Conservation (phyloP, 306 rosid genomes). For the Potentilla sterilis region DNA sequence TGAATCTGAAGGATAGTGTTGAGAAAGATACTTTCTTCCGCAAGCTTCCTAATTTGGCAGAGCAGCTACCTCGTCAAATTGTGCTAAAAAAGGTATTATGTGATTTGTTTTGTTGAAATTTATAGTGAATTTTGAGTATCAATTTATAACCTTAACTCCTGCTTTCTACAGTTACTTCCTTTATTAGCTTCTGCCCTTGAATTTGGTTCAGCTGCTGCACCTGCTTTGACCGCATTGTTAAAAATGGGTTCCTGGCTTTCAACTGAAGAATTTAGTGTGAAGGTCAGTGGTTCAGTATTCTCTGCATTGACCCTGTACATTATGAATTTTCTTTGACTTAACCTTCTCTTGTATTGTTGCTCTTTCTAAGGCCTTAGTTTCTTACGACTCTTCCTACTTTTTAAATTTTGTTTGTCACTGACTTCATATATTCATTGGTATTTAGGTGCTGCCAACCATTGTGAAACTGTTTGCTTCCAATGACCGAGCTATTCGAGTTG, state of each 20-base stretch:
- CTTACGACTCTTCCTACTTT: not conserved
- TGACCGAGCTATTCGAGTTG: conserved; percentile 89
- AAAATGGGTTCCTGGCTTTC: conserved; percentile 98
- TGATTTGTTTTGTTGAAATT: conserved; percentile 14
- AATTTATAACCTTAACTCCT: conserved; percentile 35
- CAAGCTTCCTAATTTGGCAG: conserved; percentile 95
- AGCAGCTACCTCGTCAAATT: conserved; percentile 96
- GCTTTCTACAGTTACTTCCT: conserved; percentile 83
- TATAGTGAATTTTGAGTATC: conserved; percentile 16
- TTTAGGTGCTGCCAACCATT: conserved; percentile 77
- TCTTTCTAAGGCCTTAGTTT: not conserved
- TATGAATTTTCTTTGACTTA: not conserved
- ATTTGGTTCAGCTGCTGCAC: conserved; percentile 99
- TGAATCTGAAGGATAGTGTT: conserved; percentile 91
- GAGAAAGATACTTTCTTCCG: conserved; percentile 99
- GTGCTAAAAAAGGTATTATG: conserved; percentile 76
- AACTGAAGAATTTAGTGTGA: conserved; percentile 71
- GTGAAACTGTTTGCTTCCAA: conserved; percentile 92
- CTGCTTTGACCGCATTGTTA: conserved; percentile 92
- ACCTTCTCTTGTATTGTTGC: conserved; percentile 6
- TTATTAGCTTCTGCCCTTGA: conserved; percentile 97
- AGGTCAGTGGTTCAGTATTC: conserved; percentile 49
- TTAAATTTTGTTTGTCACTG: conserved; percentile 16
- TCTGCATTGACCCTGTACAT: conserved; percentile 6
- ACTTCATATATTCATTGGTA: conserved; percentile 22